Conservation (phyloP, 371 early-diverging fungal species). For the Syncephalastrum contaminatum region DNA sequence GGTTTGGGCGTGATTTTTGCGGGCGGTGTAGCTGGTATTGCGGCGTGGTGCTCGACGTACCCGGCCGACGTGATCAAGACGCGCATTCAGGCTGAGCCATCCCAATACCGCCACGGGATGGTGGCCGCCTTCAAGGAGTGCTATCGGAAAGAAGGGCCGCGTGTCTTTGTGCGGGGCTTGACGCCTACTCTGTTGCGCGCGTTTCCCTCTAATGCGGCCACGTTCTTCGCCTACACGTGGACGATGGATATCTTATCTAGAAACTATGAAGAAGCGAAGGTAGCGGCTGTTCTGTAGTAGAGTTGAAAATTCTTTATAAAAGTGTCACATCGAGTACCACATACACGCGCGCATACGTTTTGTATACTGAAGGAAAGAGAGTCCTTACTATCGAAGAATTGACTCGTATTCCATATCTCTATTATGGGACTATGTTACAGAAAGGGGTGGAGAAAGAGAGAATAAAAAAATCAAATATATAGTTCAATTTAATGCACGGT, state of each 20-base stretch:
- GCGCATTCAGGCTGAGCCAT: conserved; percentile 64
- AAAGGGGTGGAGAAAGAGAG: too few species aligned
- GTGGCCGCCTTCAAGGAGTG: conserved; percentile 51
- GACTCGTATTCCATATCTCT: too few species aligned
- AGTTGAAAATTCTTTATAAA: too few species aligned
- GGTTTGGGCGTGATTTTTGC: conserved; percentile 62
- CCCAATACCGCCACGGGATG: conserved; percentile 51
- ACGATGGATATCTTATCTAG: conserved; percentile 38
- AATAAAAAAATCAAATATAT: too few species aligned
- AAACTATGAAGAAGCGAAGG: too few species aligned
- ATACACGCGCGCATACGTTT: too few species aligned
- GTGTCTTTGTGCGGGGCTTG: conserved; percentile 69
- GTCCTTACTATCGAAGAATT: too few species aligned
- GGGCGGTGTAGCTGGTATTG: conserved; percentile 76
- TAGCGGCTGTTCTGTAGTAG: too few species aligned
- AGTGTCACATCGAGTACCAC: too few species aligned
- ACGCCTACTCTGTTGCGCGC: conserved; percentile 80
- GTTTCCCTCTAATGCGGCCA: conserved; percentile 86
- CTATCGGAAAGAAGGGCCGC: conserved; percentile 60
- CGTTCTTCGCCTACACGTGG: conserved; percentile 66
- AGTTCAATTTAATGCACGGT: too few species aligned
- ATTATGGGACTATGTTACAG: too few species aligned
- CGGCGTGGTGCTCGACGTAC: conserved; percentile 72
- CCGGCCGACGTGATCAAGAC: conserved; percentile 80
- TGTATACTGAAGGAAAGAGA: too few species aligned